These are phyloP conservation scores for Talaromyces stipitatus DNA, from an alignment of 495 filamentous ascomycete species.

Conservation along the genomic window DNA sequence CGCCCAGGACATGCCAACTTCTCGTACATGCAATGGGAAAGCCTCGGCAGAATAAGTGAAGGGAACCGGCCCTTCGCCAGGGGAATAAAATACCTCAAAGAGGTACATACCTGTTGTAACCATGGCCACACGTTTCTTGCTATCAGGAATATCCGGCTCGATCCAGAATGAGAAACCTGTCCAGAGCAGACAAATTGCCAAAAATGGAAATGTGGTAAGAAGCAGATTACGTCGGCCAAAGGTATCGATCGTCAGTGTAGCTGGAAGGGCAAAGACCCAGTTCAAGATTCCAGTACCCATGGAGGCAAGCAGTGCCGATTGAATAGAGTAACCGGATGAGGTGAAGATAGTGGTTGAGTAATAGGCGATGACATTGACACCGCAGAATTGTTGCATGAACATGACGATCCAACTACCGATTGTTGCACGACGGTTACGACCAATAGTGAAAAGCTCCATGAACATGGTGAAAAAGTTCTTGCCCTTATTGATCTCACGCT, in stretches of 20 bases:
- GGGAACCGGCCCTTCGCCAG: slow-evolving; percentile 50
- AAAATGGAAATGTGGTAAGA: slow-evolving; percentile 57
- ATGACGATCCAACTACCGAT: slow-evolving; percentile 44
- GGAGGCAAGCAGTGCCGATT: slow-evolving; percentile 45
- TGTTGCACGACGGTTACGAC: slow-evolving; percentile 47
- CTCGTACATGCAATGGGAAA: slow-evolving; percentile 53
- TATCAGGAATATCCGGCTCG: slow-evolving; percentile 16
- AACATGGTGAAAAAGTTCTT: slow-evolving; percentile 43
- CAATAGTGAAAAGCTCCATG: slow-evolving; percentile 45
- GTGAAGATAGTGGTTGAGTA: slow-evolving; percentile 51
- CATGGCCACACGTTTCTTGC: slow-evolving; percentile 34
- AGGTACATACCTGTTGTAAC: slow-evolving; percentile 45
- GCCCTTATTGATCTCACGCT: slow-evolving; percentile 35
- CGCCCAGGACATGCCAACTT: slow-evolving; percentile 62
- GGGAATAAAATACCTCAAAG: slow-evolving; percentile 45
- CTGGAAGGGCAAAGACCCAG: slow-evolving; percentile 58
- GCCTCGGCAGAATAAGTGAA: slow-evolving; percentile 53
- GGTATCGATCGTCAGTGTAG: slow-evolving; percentile 62
- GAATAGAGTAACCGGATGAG: slow-evolving; percentile 35
- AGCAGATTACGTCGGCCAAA: slow-evolving; percentile 56
- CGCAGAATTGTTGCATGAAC: slow-evolving; percentile 46
- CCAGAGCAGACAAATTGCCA: slow-evolving; percentile 49
- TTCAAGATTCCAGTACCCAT: slow-evolving; percentile 60
- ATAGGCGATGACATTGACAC: slow-evolving; percentile 46
- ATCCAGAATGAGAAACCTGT: slow-evolving; percentile 54